Evolutionary conservation across 2,329 filamentous ascomycete species (phyloP), one percentile per base, ranked within the genome.

Genomic region (Didymella segeticola): DNA sequence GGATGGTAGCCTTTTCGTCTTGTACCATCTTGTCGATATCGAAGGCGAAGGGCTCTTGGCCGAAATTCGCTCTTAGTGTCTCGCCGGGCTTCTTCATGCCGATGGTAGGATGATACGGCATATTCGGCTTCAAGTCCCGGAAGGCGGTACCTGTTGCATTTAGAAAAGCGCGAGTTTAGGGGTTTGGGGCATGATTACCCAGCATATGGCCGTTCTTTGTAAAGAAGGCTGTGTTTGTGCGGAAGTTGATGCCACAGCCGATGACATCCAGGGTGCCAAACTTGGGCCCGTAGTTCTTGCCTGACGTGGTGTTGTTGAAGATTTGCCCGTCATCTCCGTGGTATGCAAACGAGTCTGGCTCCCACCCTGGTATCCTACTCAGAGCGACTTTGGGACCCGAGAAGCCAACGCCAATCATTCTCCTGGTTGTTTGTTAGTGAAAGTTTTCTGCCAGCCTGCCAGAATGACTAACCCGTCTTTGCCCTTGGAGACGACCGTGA

Each of bases 21-120:
- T 71, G 62, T 26, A 96, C 88, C 82, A 95, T 85, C 55, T 85
- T 84, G 74, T 97, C 91, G 63, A 99, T 98, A 72, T 97, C 90
- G 76, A 89, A 99, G 37, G 91, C 83, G 73, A 98, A 98, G 3
- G 89, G 89, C 47, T 83, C 84, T 73, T 85, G 83, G 27, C 86
- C 86, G 69, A 88, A 87, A 67, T 88, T 88, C 27, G 80, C 82
- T 36, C 77, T 78, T 19, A 88, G 65, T 56, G 84, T 83, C 51
- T 86, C 83, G 43, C 80, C 80, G 1, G 82, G 79, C 62, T 85
- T 86, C 75, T 87, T 88, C 81, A 88, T 84, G n/a, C 86, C 86
- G 17, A 88, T 79, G 0, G 82, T 83, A 1, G 86, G 86, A 65
- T 87, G 72, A 47, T 70, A 93, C n/a, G 91, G 72, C 67, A 84